Evolutionary conservation across 805 yeast species (phyloP).

Genomic region (Metschnikowia continentalis): DNA sequence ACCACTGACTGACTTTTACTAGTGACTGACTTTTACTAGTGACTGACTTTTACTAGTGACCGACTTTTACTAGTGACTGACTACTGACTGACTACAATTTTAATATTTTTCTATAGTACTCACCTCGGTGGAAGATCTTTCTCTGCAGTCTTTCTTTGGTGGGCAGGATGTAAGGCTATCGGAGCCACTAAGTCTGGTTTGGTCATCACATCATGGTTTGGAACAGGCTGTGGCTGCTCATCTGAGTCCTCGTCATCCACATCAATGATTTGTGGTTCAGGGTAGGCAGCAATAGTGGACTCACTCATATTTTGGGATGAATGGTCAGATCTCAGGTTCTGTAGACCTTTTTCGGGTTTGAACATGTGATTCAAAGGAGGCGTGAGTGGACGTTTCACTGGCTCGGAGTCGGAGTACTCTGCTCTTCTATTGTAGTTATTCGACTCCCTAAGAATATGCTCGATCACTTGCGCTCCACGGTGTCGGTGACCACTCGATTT

Average conservation of each 20-base stretch:
- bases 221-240: background rate
- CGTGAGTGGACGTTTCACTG: slow-evolving; percentile 1
- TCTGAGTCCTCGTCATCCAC: background rate
- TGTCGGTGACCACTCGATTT: background rate
- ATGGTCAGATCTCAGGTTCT: background rate
- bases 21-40: no score
- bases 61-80: no score
- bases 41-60: no score
- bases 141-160: background rate
- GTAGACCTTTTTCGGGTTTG: background rate
- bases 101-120: no score
- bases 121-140: background rate
- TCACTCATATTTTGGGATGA: slow-evolving; percentile 2
- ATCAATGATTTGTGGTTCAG: background rate
- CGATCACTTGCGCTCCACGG: background rate
- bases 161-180: background rate
- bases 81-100: no score
- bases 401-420: background rate
- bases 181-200: background rate
- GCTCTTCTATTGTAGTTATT: background rate
- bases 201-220: background rate
- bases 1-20: no score
- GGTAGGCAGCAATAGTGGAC: slow-evolving; percentile 2
- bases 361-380: slow-evolving; percentile 1
- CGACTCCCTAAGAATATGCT: background rate